Conservation (phyloP, 768 basidiomycete species). For the Tylopilus rubrobrunneus region DNA sequence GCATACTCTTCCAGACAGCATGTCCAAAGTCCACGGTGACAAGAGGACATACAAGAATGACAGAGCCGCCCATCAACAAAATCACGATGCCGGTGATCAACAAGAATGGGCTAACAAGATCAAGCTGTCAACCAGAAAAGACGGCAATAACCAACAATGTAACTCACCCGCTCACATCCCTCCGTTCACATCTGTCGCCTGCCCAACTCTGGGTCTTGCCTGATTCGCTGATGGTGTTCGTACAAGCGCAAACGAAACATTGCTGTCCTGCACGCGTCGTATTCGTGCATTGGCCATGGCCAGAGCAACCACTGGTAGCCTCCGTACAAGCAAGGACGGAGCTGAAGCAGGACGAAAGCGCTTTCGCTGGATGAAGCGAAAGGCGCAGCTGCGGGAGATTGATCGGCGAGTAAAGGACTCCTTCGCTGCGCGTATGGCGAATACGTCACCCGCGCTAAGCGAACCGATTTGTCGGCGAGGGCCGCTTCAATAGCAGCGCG, state of each 20-base stretch:
- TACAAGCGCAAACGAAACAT: conserved; percentile 48
- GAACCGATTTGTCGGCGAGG: conserved; percentile 36
- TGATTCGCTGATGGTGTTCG: conserved; percentile 44
- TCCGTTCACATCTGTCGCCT: conserved; percentile 70
- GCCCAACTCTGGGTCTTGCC: conserved; percentile 69
- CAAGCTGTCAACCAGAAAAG: not conserved
- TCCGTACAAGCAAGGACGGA: conserved; percentile 54
- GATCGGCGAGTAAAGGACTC: conserved; percentile 38
- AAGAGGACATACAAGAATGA: no score
- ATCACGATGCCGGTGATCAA: conserved; percentile 65
- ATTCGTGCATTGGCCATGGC: conserved; percentile 61
- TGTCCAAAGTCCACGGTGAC: conserved; percentile 88
- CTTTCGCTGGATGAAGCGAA: conserved; percentile 43
- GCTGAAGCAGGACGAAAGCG: conserved; percentile 59
- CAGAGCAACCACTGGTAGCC: conserved; percentile 63
- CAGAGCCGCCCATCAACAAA: no score
- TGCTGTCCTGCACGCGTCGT: conserved; percentile 55
- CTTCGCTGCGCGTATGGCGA: conserved; percentile 36
- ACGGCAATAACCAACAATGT: not conserved
- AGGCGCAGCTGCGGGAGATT: conserved; percentile 8
- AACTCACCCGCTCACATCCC: conserved; percentile 77
- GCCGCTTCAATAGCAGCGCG: conserved; percentile 45
- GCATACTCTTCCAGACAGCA: conserved; percentile 71
- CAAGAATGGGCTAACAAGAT: conserved; percentile 57
- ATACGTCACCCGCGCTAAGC: conserved; percentile 54